Conservation (phyloP, 2,329 filamentous ascomycete genomes). For the Laburnicola sp. region DNA sequence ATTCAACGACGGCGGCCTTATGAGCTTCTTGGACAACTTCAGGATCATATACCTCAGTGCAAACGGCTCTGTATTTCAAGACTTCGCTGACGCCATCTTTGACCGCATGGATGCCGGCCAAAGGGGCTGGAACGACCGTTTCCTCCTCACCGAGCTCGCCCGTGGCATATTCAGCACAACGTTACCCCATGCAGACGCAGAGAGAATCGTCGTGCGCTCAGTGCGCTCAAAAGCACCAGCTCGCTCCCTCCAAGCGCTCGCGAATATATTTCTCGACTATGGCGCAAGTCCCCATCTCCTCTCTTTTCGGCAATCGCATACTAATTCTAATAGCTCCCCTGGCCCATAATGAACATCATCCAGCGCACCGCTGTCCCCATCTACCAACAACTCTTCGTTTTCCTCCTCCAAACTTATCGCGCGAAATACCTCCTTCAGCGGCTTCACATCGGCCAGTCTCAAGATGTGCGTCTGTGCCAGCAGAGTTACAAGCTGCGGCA, state of each 20-base stretch:
- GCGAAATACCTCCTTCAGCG: slow-evolving; percentile 68
- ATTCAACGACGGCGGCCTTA: slow-evolving; percentile 69
- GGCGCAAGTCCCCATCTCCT: slow-evolving; percentile 57
- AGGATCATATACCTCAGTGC: slow-evolving; percentile 75
- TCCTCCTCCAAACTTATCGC: slow-evolving; percentile 77
- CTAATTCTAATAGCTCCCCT: slow-evolving; percentile 47
- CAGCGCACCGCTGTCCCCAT: slow-evolving; percentile 63
- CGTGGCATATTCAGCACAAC: slow-evolving; percentile 68
- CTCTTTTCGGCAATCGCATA: neutral
- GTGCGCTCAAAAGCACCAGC: slow-evolving; percentile 53
- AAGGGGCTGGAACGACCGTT: slow-evolving; percentile 75
- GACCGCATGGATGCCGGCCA: slow-evolving; percentile 67
- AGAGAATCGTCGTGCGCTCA: slow-evolving; percentile 64
- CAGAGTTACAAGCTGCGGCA: slow-evolving; percentile 62
- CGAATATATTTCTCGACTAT: slow-evolving; percentile 68
- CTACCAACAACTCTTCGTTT: slow-evolving; percentile 73
- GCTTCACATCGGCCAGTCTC: slow-evolving; percentile 24
- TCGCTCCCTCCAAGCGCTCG: slow-evolving; percentile 65
- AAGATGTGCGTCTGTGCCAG: slow-evolving; percentile 9
- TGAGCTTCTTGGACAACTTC: slow-evolving; percentile 66
- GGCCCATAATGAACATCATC: slow-evolving; percentile 72
- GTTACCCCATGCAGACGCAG: slow-evolving; percentile 56
- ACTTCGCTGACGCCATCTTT: slow-evolving; percentile 71
- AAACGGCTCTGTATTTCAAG: slow-evolving; percentile 69
- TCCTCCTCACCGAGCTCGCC: slow-evolving; percentile 75